phyloP scores from a whole-genome alignment of 2,329 filamentous ascomycete species.

The Phoma sp. region DNA sequence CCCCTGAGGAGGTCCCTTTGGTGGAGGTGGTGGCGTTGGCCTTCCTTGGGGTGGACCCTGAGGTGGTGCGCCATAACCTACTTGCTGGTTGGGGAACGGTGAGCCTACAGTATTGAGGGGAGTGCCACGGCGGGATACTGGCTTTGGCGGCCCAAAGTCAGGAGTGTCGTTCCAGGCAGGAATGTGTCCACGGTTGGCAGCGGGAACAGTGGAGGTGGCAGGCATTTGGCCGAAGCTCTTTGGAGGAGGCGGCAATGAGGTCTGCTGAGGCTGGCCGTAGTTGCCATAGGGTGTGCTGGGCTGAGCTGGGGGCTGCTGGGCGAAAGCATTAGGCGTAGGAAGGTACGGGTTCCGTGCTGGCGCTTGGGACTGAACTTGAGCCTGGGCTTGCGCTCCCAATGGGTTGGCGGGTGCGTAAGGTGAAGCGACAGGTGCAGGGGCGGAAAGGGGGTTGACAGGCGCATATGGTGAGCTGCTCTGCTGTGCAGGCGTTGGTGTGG shows the following conservation, averaged over 20 bases:
- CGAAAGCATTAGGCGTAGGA: conserved; percentile 21
- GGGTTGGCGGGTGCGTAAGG: conserved; percentile 36
- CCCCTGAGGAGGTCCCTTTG: conserved; percentile 68
- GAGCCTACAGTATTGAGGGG: conserved; percentile 74
- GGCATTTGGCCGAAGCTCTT: conserved; percentile 72
- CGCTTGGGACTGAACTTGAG: conserved; percentile 26
- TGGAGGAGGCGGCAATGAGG: conserved; percentile 63
- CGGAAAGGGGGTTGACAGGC: conserved; percentile 36
- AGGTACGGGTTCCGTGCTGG: conserved; percentile 52
- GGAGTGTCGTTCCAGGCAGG: conserved; percentile 96
- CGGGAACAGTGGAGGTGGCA: conserved; percentile 61
- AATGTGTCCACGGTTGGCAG: conserved; percentile 72
- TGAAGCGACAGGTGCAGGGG: conserved; percentile 31
- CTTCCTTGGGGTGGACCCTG: conserved; percentile 64
- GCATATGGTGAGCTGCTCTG: conserved; percentile 45
- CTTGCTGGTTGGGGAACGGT: conserved; percentile 72
- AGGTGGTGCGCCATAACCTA: conserved; percentile 52
- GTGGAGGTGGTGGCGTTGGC: conserved; percentile 77
- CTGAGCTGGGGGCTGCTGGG: conserved; percentile 46
- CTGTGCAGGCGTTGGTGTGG: conserved; percentile 36
- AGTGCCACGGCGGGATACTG: conserved; percentile 75
- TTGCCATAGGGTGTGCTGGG: conserved; percentile 53
- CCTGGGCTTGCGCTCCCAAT: conserved; percentile 36
- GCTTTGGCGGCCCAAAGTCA: conserved; percentile 70
- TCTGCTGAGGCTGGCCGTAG: conserved; percentile 53